These are phyloP conservation scores for Claviceps sp. DNA, from an alignment of 2,329 filamentous ascomycete species.

Conservation along the genomic window DNA sequence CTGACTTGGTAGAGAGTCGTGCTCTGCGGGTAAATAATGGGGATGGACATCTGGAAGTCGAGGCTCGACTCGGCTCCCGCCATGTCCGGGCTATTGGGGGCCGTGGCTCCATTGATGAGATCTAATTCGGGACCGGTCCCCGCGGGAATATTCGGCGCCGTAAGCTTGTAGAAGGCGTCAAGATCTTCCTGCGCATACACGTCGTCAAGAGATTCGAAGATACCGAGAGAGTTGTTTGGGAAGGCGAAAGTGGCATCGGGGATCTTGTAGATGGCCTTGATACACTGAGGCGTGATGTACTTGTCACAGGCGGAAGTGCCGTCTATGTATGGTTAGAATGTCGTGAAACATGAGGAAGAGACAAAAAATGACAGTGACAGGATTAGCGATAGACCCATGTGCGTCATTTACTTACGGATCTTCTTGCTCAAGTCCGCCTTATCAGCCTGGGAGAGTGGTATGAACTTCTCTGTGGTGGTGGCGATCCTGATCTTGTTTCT, in stretches of 20 bases:
- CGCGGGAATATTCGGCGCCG: slow-evolving; percentile 25
- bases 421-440: neutral
- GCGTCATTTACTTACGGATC: neutral
- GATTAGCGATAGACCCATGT: neutral
- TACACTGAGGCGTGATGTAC: slow-evolving; percentile 43
- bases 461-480: neutral
- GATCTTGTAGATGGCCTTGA: slow-evolving; percentile 33
- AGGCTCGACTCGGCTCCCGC: slow-evolving; percentile 35
- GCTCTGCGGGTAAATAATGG: slow-evolving; percentile 37
- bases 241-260: slow-evolving; percentile 22
- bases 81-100: slow-evolving; percentile 21
- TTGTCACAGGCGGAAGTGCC: slow-evolving; percentile 27
- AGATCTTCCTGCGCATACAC: slow-evolving; percentile 37
- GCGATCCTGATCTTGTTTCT: neutral
- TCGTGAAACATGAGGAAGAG: no score
- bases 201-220: slow-evolving; percentile 38
- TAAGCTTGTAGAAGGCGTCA: slow-evolving; percentile 32
- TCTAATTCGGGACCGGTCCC: slow-evolving; percentile 30
- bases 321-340: neutral
- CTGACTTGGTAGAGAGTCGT: slow-evolving; percentile 32
- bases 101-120: slow-evolving; percentile 32
- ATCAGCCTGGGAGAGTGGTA: neutral
- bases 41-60: slow-evolving; percentile 40
- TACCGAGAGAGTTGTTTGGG: slow-evolving; percentile 33
- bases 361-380: no score